Percentiles rank a stretch among this genome's conserved stretches.
Evolutionary conservation across 768 basidiomycete species (phyloP).

Genomic region (Boletales sp.): DNA sequence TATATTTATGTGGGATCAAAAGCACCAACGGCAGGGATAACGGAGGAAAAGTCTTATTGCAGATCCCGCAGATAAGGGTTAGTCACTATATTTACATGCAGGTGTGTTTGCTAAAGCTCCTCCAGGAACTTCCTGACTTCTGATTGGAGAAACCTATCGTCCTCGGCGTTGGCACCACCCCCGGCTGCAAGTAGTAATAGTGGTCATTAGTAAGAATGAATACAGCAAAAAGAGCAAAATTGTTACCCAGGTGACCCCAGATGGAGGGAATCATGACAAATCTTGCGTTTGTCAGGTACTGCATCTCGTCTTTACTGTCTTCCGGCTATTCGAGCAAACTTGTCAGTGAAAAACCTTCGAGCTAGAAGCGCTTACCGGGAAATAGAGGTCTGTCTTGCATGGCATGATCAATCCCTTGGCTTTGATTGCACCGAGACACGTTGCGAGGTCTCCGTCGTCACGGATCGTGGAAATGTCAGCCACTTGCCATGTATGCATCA

Average conservation of each 20-base stretch:
- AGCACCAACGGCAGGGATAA: neutral
- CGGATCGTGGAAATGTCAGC: slow-evolving; percentile 46
- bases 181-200: slow-evolving; percentile 35
- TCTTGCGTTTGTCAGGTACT: slow-evolving; percentile 37
- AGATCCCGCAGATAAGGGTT: neutral
- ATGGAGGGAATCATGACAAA: slow-evolving; percentile 50
- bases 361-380: slow-evolving; percentile 36
- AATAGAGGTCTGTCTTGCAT: slow-evolving; percentile 56
- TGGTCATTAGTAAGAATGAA: neutral
- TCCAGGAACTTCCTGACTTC: slow-evolving; percentile 46
- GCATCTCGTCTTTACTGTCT: slow-evolving; percentile 48
- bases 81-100: neutral
- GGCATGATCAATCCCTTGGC: slow-evolving; percentile 57
- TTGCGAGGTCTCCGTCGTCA: slow-evolving; percentile 40
- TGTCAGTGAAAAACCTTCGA: too few relatives aligned
- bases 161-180: slow-evolving; percentile 37
- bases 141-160: slow-evolving; percentile 40
- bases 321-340: slow-evolving; percentile 40
- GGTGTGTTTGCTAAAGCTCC: slow-evolving; percentile 18
- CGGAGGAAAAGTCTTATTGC: neutral
- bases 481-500: slow-evolving; percentile 47
- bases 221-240: neutral
- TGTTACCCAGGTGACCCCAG: slow-evolving; percentile 55
- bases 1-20: neutral
- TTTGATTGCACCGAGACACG: slow-evolving; percentile 40